These are phyloP conservation scores for Lentinula raphanica DNA, from an alignment of 768 basidiomycete species.

Conservation along the genomic window DNA sequence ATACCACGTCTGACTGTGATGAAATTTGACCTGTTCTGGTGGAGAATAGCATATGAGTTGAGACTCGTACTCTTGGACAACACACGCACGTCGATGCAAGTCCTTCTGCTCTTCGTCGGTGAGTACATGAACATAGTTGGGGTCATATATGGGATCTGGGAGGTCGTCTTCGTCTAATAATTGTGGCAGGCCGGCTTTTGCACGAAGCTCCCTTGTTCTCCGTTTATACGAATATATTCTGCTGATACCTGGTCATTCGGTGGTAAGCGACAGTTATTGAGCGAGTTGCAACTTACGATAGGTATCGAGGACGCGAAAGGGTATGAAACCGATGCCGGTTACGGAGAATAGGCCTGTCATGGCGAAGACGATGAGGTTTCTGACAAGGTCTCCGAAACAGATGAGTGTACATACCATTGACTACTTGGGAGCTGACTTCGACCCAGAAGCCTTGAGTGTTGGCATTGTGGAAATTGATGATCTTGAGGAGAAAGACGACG, in stretches of 20 bases:
- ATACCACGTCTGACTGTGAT: constrained; percentile 79
- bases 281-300: constrained; percentile 50
- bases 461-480: constrained; percentile 66
- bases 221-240: constrained; percentile 75
- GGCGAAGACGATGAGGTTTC: not conserved
- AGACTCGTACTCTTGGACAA: not conserved
- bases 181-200: constrained; percentile 57
- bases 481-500: constrained; percentile 62
- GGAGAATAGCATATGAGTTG: not conserved
- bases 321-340: constrained; percentile 77
- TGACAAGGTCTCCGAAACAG: not conserved
- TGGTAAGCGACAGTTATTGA: not conserved
- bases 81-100: constrained; percentile 54
- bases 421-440: constrained; percentile 71
- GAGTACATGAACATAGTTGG: constrained; percentile 67
- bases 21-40: constrained; percentile 64
- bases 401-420: constrained; percentile 48
- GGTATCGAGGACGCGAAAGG: constrained; percentile 69
- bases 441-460: constrained; percentile 78
- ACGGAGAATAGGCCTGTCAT: constrained; percentile 65
- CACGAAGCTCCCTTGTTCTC: constrained; percentile 51
- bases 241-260: constrained; percentile 45
- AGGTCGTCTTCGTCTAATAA: constrained; percentile 74
- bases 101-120: constrained; percentile 60
- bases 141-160: constrained; percentile 71